Evolutionary conservation across 805 yeast species (phyloP), one percentile per base, ranked within the genome.

Genomic region (Schwanniomyces sp.): DNA sequence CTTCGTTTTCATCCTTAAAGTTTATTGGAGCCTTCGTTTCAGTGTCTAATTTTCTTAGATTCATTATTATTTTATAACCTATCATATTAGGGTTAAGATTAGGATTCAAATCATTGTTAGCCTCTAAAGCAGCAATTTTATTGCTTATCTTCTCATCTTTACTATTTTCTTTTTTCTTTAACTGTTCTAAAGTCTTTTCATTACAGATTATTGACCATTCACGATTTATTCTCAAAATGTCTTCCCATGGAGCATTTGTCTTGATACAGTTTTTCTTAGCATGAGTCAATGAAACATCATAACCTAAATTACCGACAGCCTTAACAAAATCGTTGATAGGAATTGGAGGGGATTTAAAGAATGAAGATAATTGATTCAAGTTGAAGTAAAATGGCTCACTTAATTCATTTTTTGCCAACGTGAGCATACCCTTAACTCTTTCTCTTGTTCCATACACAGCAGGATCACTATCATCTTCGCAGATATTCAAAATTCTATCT

Each of bases 361-460:
- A 76, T 2, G 92, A 84, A 0, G 96, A 81, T 37, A 92, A 55
- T 47, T 82, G 81, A 50, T 90, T 85, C 30, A 96, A 87, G 48
- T 87, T 82, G 70, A 92, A 85, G 67, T 90, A 94, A 62, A 94
- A 91, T 25, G 91, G 95, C 10, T 50, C 64, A 0, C 53, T 54
- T 34, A 92, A 59, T 65, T 94, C 99, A 53, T 78, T 78, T 34
- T 64, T 59, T 5, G 97, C 98, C 59, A 92, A 72, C 0, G 94
- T 88, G 27, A 91, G 70, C 98, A 94, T 94, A 11, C 98, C 98
- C 63, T 84, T 83, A 39, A 94, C 88, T 62, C 99, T 78, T 49
- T 87, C 85, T 21, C 79, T 74, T 0, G 99, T 94, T 41, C 86
- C 86, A 64, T 89, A 94, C 0, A 79, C 74, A 5, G 74, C 78